A percentile compares a stretch with the other conserved stretches of the same genome.
Conservation (phyloP, 768 basidiomycete genomes). For the Rhodosporidiobolus sp. region DNA sequence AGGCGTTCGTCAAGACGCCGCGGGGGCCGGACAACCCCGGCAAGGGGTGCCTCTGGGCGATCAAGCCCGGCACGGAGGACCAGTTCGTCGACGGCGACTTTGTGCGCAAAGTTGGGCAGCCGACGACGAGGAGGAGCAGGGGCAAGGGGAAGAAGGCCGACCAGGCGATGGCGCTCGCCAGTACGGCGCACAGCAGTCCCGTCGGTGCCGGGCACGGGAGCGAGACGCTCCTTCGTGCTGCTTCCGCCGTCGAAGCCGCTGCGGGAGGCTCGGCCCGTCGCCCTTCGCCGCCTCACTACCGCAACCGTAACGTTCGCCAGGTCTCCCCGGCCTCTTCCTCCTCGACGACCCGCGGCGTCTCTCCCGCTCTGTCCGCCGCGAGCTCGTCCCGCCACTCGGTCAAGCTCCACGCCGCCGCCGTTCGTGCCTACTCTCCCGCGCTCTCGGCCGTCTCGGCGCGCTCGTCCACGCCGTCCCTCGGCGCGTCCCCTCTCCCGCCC, state of each 20-base stretch:
- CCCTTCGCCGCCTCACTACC: neutral
- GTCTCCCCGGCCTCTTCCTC: neutral
- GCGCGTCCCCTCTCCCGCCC: neutral
- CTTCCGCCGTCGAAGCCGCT: neutral
- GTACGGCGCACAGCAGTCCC: neutral
- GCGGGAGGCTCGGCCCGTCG: neutral
- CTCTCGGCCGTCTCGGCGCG: constrained; percentile 5
- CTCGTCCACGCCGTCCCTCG: constrained; percentile 6
- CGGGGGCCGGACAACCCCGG: constrained; percentile 58
- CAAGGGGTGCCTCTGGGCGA: constrained; percentile 83
- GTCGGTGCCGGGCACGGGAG: too few relatives aligned
- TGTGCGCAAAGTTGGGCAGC: constrained; percentile 40
- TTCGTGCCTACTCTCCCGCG: constrained; percentile 14
- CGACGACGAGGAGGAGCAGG: neutral
- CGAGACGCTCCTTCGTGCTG: neutral
- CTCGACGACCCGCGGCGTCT: constrained; percentile 16
- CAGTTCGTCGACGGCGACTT: constrained; percentile 81
- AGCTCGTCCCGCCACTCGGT: neutral
- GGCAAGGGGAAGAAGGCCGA: neutral
- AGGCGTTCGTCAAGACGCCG: constrained; percentile 78
- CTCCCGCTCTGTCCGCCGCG: constrained; percentile 6
- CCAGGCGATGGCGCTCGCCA: neutral
- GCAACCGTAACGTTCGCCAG: neutral
- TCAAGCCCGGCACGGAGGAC: constrained; percentile 73
- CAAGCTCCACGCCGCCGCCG: neutral